Conservation (phyloP, 106 monocot species). For the Platanthera zijinensis region DNA sequence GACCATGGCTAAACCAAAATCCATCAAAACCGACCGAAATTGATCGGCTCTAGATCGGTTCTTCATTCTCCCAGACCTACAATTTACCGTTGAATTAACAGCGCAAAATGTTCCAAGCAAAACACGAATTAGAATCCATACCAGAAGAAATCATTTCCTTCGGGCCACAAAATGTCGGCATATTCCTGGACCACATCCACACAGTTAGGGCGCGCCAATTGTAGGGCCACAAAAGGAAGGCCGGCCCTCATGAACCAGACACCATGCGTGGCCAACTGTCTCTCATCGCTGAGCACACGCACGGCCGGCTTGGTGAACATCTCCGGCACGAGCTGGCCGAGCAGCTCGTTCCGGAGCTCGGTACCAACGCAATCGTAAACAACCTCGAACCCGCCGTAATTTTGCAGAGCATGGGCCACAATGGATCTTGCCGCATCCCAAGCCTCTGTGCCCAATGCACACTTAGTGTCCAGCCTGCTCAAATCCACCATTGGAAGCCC, state of each 20-base stretch:
- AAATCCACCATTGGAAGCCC: constrained; percentile 24
- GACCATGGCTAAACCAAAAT: too few species aligned
- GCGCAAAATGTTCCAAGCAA: too few species aligned
- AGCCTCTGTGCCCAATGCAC: not conserved
- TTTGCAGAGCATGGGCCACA: not conserved
- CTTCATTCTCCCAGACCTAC: too few species aligned
- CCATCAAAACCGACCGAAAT: too few species aligned
- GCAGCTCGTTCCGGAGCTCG: constrained; percentile 3
- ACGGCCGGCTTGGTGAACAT: not conserved
- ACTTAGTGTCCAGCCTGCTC: constrained; percentile 6
- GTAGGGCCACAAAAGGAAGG: not conserved
- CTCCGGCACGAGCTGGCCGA: constrained; percentile 2
- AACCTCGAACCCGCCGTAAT: constrained; percentile 11
- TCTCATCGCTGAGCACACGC: not conserved
- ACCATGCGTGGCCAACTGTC: not conserved
- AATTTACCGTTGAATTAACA: too few species aligned
- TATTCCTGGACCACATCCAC: too few species aligned
- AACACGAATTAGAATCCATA: too few species aligned
- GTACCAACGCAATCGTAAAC: constrained; percentile 2
- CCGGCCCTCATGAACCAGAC: not conserved
- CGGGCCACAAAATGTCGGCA: too few species aligned
- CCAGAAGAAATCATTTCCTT: too few species aligned
- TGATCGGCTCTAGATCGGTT: too few species aligned
- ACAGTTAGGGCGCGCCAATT: not conserved
- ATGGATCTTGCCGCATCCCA: not conserved